Evolutionary conservation across 176 grass and related monocot genomes (phyloP).

Genomic region (Bromus sterilis): DNA sequence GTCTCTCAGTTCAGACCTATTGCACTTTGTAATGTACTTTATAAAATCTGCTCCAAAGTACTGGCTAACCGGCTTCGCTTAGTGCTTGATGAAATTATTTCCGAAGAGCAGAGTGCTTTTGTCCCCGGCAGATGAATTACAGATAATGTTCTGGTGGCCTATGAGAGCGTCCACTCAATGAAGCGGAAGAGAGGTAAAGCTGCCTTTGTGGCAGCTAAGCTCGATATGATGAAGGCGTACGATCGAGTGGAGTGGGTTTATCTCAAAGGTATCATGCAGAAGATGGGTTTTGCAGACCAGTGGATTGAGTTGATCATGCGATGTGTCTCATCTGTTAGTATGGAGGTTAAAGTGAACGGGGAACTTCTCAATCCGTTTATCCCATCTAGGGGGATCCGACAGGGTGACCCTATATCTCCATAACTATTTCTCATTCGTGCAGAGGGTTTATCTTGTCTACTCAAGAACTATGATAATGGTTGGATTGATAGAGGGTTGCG

Average conservation of each 20-base stretch:
- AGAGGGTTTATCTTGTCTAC: not conserved
- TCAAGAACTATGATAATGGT: not conserved
- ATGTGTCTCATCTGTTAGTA: too few species aligned
- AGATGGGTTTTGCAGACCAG: not conserved
- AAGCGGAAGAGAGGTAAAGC: not conserved
- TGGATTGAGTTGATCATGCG: not conserved
- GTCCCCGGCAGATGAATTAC: not conserved
- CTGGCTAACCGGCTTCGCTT: not conserved
- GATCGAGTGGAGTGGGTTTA: not conserved
- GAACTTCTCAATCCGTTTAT: not conserved
- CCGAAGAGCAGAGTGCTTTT: not conserved
- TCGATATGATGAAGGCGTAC: not conserved
- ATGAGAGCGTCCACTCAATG: not conserved
- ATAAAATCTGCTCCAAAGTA: not conserved
- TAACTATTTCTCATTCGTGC: not conserved
- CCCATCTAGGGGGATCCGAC: not conserved
- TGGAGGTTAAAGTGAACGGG: not conserved
- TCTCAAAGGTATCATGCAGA: not conserved
- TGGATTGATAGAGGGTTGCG: not conserved
- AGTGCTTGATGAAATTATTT: not conserved
- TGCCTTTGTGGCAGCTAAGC: not conserved
- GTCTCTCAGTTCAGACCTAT: too few species aligned
- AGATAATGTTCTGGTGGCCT: not conserved
- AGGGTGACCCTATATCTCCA: not conserved
- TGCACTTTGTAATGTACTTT: too few species aligned